Evolutionary conservation across 805 yeast genomes (phyloP).

Genomic region (Candida khao-thaluensis): DNA sequence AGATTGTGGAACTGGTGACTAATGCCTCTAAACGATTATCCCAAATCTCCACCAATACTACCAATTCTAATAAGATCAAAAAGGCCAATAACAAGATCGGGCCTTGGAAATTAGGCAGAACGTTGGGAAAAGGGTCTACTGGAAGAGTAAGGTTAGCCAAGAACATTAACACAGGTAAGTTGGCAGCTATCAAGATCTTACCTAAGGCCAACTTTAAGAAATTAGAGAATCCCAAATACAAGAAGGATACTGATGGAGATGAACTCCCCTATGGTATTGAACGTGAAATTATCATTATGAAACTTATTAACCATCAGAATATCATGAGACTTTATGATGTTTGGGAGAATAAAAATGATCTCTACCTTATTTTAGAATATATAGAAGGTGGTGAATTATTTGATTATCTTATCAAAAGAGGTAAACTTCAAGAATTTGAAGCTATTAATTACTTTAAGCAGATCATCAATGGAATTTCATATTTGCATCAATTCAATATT

Average conservation of each 20-base stretch:
- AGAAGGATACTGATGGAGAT: slow-evolving; percentile 22
- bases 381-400: slow-evolving; percentile 97
- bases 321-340: slow-evolving; percentile 79
- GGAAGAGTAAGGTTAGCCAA: slow-evolving; percentile 93
- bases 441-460: slow-evolving; percentile 89
- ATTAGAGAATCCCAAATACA: slow-evolving; percentile 47
- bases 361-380: slow-evolving; percentile 88
- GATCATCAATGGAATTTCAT: slow-evolving; percentile 77
- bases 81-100: slow-evolving; percentile 65
- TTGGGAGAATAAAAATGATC: slow-evolving; percentile 81
- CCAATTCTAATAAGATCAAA: slow-evolving; percentile 42
- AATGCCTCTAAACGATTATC: slow-evolving; percentile 50
- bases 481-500: slow-evolving; percentile 82
- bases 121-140: slow-evolving; percentile 94
- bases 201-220: slow-evolving; percentile 73
- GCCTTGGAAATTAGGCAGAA: slow-evolving; percentile 95
- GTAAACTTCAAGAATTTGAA: slow-evolving; percentile 83
- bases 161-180: slow-evolving; percentile 76
- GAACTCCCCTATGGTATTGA: slow-evolving; percentile 80
- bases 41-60: slow-evolving; percentile 46
- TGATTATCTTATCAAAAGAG: slow-evolving; percentile 85
- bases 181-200: slow-evolving; percentile 95
- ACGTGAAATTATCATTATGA: slow-evolving; percentile 83
- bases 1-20: slow-evolving; percentile 45
- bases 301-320: slow-evolving; percentile 72